phyloP scores from a whole-genome alignment of 805 yeast species.

The Yarrowia bubula region DNA sequence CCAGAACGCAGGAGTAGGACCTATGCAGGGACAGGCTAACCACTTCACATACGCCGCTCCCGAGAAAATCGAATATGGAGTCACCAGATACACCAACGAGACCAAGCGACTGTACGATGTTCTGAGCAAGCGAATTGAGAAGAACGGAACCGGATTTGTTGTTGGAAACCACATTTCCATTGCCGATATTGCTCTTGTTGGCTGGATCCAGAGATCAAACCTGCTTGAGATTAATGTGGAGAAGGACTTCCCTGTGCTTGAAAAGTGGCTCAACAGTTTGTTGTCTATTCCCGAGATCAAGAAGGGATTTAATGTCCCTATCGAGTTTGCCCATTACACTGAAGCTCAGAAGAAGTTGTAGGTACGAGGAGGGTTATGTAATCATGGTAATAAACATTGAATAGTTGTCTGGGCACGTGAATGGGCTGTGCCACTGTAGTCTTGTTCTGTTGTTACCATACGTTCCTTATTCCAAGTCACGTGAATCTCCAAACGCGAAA shows the following conservation, averaged over 20 bases:
- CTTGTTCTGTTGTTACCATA: no score
- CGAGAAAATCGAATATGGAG: conserved; percentile 55
- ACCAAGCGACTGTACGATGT: conserved; percentile 55
- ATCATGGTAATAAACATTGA: no score
- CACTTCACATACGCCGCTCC: conserved; percentile 49
- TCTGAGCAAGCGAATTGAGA: conserved; percentile 49
- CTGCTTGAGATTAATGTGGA: conserved; percentile 27
- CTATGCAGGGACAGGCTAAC: conserved; percentile 60
- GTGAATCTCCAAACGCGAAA: no score
- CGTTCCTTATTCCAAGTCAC: not conserved
- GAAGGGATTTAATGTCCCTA: conserved; percentile 35
- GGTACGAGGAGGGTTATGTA: no score
- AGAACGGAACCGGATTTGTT: conserved; percentile 49
- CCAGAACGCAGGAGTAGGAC: conserved; percentile 60
- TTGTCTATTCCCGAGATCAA: conserved; percentile 81
- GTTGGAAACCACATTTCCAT: conserved; percentile 59
- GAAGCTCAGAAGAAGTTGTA: conserved; percentile 3
- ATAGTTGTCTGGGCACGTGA: no score
- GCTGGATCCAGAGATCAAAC: conserved; percentile 46
- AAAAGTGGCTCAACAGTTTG: conserved; percentile 87
- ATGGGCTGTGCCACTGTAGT: no score
- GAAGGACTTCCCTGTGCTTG: conserved; percentile 56
- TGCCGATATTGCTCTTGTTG: conserved; percentile 53
- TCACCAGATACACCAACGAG: conserved; percentile 51
- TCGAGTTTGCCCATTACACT: conserved; percentile 5